These are phyloP conservation scores for Paecilomyces fulvus DNA, from an alignment of 2,329 filamentous ascomycete genomes.

Conservation along the genomic window DNA sequence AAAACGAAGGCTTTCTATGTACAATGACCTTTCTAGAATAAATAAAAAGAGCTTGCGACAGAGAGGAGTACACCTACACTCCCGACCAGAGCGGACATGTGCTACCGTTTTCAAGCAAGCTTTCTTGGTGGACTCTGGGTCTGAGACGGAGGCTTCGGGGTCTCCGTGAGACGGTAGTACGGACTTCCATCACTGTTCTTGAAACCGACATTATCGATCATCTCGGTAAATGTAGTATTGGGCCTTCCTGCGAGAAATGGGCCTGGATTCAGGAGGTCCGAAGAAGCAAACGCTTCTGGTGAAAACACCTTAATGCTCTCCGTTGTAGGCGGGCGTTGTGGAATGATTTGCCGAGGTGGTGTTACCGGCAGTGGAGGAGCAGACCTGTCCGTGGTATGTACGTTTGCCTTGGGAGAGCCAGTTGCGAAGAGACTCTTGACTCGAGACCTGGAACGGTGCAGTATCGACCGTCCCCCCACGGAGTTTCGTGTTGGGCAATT, in stretches of 20 bases:
- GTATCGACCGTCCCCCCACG: conserved; percentile 19
- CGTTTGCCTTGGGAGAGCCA: conserved; percentile 11
- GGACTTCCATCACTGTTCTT: conserved; percentile 19
- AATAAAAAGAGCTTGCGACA: not conserved
- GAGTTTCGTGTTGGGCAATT: conserved; percentile 13
- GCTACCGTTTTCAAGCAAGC: not conserved
- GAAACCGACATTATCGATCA: conserved; percentile 31
- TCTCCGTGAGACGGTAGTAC: conserved; percentile 19
- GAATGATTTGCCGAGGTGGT: conserved; percentile 15
- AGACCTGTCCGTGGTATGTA: conserved; percentile 13
- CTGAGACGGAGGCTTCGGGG: conserved; percentile 6
- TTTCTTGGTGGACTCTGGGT: not conserved
- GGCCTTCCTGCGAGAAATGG: conserved; percentile 19
- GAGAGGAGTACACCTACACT: not conserved
- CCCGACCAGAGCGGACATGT: too few species aligned
- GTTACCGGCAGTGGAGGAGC: conserved; percentile 19
- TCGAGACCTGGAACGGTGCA: conserved; percentile 26
- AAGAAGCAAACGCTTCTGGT: conserved; percentile 25
- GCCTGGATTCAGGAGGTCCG: conserved; percentile 17
- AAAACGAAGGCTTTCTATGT: not conserved
- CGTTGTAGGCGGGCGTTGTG: conserved; percentile 25
- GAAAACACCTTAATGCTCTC: conserved; percentile 42
- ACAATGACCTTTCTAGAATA: not conserved
- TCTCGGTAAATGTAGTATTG: conserved; percentile 28
- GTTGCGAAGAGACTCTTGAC: conserved; percentile 29